Conservation (phyloP, 495 filamentous ascomycete genomes). For the Xylaria grammica region DNA sequence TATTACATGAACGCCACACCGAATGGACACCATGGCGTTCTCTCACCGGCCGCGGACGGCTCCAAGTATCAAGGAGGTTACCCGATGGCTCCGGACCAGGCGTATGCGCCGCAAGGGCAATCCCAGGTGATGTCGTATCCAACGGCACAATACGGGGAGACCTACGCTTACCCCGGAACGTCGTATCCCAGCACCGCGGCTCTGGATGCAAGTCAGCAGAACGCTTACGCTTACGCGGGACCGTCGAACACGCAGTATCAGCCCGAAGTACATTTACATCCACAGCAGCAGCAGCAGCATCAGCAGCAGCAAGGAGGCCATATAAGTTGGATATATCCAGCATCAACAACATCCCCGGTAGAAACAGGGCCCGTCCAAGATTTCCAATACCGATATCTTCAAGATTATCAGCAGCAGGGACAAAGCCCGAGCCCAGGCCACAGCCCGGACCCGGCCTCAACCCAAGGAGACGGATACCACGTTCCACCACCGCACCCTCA, state of each 20-base stretch:
- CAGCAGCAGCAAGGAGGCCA: background rate
- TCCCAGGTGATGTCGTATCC: background rate
- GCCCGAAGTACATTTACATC: slow-evolving; percentile 19
- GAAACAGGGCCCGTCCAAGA: background rate
- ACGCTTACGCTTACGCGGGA: slow-evolving; percentile 13
- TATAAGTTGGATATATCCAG: slow-evolving; percentile 10
- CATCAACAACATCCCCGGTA: background rate
- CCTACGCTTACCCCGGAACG: background rate
- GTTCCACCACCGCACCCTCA: slow-evolving; percentile 15
- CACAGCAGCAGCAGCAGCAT: background rate
- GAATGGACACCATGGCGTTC: background rate
- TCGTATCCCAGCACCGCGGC: background rate
- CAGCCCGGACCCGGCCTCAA: background rate
- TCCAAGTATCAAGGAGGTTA: slow-evolving; percentile 9
- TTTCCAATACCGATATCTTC: slow-evolving; percentile 8
- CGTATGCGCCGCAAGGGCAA: slow-evolving; percentile 12
- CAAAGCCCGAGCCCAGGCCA: background rate
- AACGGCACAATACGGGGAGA: background rate
- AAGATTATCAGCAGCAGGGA: slow-evolving; percentile 10
- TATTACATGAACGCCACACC: slow-evolving; percentile 5
- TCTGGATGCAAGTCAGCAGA: slow-evolving; percentile 10
- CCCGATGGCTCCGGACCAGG: slow-evolving; percentile 11
- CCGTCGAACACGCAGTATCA: slow-evolving; percentile 23
- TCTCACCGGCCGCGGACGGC: slow-evolving; percentile 1
- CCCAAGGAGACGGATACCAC: slow-evolving; percentile 1